Conservation (phyloP, 176 grass and related monocot species). For the Puccinellia tenuiflora region DNA sequence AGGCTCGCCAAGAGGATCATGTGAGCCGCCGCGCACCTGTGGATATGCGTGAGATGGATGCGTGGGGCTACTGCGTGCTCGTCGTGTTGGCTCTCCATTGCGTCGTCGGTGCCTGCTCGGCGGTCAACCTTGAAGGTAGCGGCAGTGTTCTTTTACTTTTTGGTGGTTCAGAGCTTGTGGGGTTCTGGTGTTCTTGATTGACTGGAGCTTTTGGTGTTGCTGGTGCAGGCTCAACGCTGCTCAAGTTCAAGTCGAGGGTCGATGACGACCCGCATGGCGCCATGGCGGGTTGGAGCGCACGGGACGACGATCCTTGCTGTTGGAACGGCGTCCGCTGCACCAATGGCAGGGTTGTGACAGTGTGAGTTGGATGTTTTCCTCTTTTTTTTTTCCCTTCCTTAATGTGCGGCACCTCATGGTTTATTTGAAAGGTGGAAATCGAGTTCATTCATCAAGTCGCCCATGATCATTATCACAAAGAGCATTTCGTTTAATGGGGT, state of each 20-base stretch:
- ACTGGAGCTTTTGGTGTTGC: background rate
- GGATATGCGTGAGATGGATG: slow-evolving; percentile 43
- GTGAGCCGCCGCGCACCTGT: slow-evolving; percentile 18
- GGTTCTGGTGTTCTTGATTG: background rate
- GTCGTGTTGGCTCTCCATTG: slow-evolving; percentile 43
- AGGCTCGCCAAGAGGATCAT: slow-evolving; percentile 48
- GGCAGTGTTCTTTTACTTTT: background rate
- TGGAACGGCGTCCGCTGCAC: slow-evolving; percentile 70
- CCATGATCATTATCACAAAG: background rate
- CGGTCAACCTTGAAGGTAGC: slow-evolving; percentile 86
- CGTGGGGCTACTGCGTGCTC: slow-evolving; percentile 25
- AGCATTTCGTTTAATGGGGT: background rate
- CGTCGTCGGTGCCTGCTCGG: slow-evolving; percentile 41
- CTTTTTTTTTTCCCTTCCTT: background rate
- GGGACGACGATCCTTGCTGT: slow-evolving; percentile 53
- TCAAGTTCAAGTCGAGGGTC: slow-evolving; percentile 74
- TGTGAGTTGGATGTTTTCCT: slow-evolving; percentile 59
- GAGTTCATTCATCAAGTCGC: background rate
- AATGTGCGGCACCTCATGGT: background rate
- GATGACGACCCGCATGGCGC: slow-evolving; percentile 59
- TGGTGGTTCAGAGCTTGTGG: background rate
- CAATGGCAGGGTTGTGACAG: slow-evolving; percentile 53
- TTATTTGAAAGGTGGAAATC: background rate
- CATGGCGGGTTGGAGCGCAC: slow-evolving; percentile 61
- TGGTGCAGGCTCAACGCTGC: slow-evolving; percentile 53